These are phyloP conservation scores for Orbilia brochopaga DNA, from an alignment of 2,329 filamentous ascomycete species.

Conservation along the genomic window DNA sequence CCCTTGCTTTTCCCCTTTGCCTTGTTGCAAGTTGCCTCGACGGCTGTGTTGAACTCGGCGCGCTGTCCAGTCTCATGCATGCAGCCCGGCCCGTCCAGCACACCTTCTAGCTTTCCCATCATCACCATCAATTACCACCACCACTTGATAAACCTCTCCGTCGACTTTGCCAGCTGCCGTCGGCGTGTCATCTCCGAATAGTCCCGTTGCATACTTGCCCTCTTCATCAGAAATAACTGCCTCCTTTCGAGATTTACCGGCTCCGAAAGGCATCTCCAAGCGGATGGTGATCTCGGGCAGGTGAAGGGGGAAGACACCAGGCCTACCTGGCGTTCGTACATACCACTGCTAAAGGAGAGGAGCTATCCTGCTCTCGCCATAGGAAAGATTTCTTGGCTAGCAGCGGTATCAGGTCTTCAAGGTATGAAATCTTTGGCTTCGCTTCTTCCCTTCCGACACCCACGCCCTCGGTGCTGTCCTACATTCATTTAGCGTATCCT, in stretches of 20 bases:
- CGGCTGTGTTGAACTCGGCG: constrained; percentile 43
- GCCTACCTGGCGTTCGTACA: constrained; percentile 11
- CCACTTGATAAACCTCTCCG: constrained; percentile 21
- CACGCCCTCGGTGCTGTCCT: neutral
- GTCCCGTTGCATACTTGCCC: constrained; percentile 9
- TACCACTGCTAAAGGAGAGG: constrained; percentile 12
- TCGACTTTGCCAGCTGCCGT: constrained; percentile 16
- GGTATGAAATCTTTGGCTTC: constrained; percentile 40
- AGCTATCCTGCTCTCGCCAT: constrained; percentile 30
- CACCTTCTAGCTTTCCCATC: constrained; percentile 3
- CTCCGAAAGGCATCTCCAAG: constrained; percentile 46
- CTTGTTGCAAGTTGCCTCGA: constrained; percentile 47
- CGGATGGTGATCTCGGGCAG: constrained; percentile 43
- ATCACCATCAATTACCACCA: neutral
- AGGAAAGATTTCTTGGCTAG: constrained; percentile 12
- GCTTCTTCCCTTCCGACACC: neutral
- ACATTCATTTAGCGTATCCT: neutral
- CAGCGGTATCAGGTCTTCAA: constrained; percentile 28
- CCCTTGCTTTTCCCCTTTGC: constrained; percentile 16
- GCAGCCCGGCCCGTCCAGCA: constrained; percentile 6
- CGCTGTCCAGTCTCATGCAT: constrained; percentile 36
- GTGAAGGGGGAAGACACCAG: constrained; percentile 39
- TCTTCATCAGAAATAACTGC: constrained; percentile 23
- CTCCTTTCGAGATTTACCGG: constrained; percentile 16
- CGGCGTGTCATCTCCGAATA: constrained; percentile 17